These are phyloP conservation scores for Lipomyces japonicus DNA, from an alignment of 805 yeast genomes.

Conservation along the genomic window DNA sequence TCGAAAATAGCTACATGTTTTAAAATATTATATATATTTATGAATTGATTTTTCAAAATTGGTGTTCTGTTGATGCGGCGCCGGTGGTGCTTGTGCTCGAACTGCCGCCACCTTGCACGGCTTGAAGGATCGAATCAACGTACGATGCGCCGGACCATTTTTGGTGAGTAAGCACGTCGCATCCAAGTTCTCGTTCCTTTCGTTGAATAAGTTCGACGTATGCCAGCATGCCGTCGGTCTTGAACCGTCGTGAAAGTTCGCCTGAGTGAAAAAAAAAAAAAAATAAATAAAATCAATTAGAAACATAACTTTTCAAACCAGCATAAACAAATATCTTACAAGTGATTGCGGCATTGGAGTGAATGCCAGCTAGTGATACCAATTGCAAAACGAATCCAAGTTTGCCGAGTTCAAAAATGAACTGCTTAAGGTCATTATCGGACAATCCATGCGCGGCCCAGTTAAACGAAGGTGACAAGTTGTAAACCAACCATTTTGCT, in stretches of 20 bases:
- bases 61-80: slow-evolving; percentile 24
- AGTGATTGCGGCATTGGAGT: slow-evolving; percentile 50
- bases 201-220: slow-evolving; percentile 53
- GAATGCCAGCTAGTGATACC: slow-evolving; percentile 59
- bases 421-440: slow-evolving; percentile 45
- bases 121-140: slow-evolving; percentile 44
- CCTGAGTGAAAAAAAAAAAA: slow-evolving; percentile 1
- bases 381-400: slow-evolving; percentile 57
- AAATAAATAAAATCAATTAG: too few species aligned
- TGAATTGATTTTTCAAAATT: too few species aligned
- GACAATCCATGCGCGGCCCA: slow-evolving; percentile 57
- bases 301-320: neutral
- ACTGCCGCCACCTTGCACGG: slow-evolving; percentile 45
- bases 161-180: slow-evolving; percentile 58
- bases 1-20: slow-evolving; percentile 1
- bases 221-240: slow-evolving; percentile 55
- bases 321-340: slow-evolving; percentile 37
- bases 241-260: slow-evolving; percentile 47
- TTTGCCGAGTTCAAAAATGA: slow-evolving; percentile 53
- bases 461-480: slow-evolving; percentile 58
- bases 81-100: slow-evolving; percentile 25
- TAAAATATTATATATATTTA: neutral
- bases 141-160: slow-evolving; percentile 63
- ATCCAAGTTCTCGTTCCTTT: slow-evolving; percentile 44
- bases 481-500: slow-evolving; percentile 55